Evolutionary conservation across 176 grass and related monocot species (phyloP).

Genomic region (Paspalum vaginatum): DNA sequence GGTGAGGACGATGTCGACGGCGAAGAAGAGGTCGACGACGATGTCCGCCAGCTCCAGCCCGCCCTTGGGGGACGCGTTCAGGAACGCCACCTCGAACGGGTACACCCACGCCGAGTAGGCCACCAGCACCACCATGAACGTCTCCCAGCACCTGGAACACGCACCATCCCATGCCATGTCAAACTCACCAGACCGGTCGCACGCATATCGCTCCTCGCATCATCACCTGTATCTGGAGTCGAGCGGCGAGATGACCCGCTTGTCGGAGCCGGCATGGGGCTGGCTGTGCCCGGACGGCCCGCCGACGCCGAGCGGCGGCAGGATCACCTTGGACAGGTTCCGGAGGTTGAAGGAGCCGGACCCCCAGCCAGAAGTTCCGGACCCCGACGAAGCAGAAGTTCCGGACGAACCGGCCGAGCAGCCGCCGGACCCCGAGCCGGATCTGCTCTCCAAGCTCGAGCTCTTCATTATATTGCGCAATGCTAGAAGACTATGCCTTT

Average conservation of each 20-base stretch:
- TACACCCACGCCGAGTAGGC: slow-evolving; percentile 98
- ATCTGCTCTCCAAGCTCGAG: slow-evolving; percentile 28
- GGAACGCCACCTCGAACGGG: slow-evolving; percentile 98
- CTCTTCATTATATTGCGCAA: slow-evolving; percentile 51
- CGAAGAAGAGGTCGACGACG: slow-evolving; percentile 78
- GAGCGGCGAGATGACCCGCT: slow-evolving; percentile 73
- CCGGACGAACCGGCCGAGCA: no score
- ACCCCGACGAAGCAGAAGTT: slow-evolving; percentile 5
- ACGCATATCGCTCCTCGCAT: not conserved
- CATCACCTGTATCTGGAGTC: slow-evolving; percentile 78
- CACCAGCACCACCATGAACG: slow-evolving; percentile 93
- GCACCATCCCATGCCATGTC: not conserved
- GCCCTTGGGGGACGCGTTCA: slow-evolving; percentile 75
- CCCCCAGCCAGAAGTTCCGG: no score
- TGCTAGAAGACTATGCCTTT: not conserved
- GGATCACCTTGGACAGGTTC: slow-evolving; percentile 78
- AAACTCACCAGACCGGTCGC: not conserved
- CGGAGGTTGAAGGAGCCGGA: slow-evolving; percentile 69
- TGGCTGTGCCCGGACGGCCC: slow-evolving; percentile 41
- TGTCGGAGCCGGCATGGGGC: slow-evolving; percentile 29
- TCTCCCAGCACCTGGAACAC: slow-evolving; percentile 78
- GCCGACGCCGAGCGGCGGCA: slow-evolving; percentile 86
- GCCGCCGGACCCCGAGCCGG: slow-evolving; percentile 34
- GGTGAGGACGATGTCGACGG: slow-evolving; percentile 80
- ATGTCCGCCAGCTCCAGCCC: slow-evolving; percentile 75